A percentile compares a stretch with the other conserved stretches of the same genome.
Conservation (phyloP, 2,329 filamentous ascomycete species). For the Aspergillus ibericus region DNA sequence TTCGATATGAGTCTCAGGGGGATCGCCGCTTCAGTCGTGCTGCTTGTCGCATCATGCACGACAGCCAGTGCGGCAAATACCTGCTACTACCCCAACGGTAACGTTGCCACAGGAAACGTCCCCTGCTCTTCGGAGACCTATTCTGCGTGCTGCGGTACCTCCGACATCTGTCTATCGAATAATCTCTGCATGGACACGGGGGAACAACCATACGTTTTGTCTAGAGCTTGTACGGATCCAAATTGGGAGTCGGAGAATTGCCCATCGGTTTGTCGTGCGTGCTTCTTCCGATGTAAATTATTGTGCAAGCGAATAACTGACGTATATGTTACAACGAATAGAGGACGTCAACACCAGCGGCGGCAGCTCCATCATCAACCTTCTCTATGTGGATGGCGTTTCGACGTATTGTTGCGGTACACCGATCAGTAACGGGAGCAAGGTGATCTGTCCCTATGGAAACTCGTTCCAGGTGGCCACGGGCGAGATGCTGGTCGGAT, state of each 20-base stretch:
- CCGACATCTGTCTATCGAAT: constrained; percentile 28
- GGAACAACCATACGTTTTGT: constrained; percentile 28
- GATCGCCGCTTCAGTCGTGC: background rate
- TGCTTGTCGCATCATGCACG: background rate
- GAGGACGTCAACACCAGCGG: constrained; percentile 10
- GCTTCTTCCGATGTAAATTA: background rate
- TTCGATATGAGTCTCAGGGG: background rate
- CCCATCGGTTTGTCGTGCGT: constrained; percentile 24
- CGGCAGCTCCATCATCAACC: constrained; percentile 26
- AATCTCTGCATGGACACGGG: constrained; percentile 27
- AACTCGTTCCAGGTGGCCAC: constrained; percentile 27
- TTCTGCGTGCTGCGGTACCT: constrained; percentile 27
- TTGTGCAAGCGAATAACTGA: too few species aligned
- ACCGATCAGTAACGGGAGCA: constrained; percentile 10
- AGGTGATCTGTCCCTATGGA: constrained; percentile 19
- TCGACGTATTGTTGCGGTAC: constrained; percentile 30
- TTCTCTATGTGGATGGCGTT: constrained; percentile 10
- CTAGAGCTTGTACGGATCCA: constrained; percentile 30
- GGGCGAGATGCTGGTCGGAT: constrained; percentile 21
- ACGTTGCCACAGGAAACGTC: constrained; percentile 15
- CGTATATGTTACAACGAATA: background rate
- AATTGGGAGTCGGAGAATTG: constrained; percentile 27
- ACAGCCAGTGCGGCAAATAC: background rate
- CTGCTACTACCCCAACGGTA: constrained; percentile 33
- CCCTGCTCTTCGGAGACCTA: constrained; percentile 28